Conservation (phyloP, 306 rosid genomes). For the Alnus rubra region DNA sequence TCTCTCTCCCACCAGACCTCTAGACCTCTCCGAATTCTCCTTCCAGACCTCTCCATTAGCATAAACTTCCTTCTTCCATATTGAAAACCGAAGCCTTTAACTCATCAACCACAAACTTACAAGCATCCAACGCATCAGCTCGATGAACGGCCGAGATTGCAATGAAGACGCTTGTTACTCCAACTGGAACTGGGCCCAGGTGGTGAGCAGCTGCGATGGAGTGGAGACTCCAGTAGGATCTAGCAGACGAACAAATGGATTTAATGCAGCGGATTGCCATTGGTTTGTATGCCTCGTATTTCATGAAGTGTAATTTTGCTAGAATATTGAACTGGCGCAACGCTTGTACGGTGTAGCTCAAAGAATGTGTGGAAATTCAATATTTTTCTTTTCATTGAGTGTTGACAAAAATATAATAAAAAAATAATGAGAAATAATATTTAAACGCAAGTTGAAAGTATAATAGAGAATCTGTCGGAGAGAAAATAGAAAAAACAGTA, state of each 20-base stretch:
- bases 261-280: constrained; percentile 79
- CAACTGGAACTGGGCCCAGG: constrained; percentile 76
- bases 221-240: constrained; percentile 74
- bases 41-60: constrained; percentile 94
- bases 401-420: too few species aligned
- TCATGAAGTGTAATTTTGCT: constrained; percentile 14
- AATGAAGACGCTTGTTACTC: constrained; percentile 71
- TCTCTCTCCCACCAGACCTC: too few species aligned
- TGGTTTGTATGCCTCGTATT: constrained; percentile 79
- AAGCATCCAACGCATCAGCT: constrained; percentile 77
- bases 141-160: constrained; percentile 77
- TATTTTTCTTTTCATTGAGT: too few species aligned
- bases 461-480: too few species aligned
- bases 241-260: constrained; percentile 70
- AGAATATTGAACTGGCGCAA: too few species aligned
- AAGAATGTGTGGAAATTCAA: too few species aligned
- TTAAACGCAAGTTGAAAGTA: too few species aligned
- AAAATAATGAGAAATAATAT: too few species aligned
- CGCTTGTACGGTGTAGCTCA: too few species aligned
- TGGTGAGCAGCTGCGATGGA: constrained; percentile 83
- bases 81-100: constrained; percentile 78
- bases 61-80: constrained; percentile 96
- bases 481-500: too few species aligned
- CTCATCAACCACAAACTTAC: constrained; percentile 80
- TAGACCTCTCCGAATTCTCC: constrained; percentile 59